phyloP scores from a whole-genome alignment of 1,139 yeast species.

The Candida gigantensis region DNA sequence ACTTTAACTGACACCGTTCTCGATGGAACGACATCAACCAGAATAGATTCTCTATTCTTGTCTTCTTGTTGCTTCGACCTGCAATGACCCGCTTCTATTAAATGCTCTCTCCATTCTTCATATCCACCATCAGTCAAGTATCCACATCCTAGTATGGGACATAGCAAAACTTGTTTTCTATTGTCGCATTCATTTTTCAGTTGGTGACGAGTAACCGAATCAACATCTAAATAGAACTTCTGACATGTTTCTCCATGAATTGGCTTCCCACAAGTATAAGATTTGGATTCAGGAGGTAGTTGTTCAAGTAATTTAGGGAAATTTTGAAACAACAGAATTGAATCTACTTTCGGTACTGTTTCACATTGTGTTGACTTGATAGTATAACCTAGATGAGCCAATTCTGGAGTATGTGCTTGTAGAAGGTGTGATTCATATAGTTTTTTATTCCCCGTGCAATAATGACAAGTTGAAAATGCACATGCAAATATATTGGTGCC shows the following conservation, averaged over 20 bases:
- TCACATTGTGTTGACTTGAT: conserved; percentile 15
- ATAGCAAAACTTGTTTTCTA: conserved; percentile 33
- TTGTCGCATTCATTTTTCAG: conserved; percentile 23
- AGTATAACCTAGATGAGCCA: conserved; percentile 37
- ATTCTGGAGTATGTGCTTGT: conserved; percentile 24
- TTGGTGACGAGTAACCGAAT: conserved; percentile 25
- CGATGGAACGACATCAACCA: not conserved
- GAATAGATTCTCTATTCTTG: not conserved
- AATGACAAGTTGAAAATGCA: conserved; percentile 32
- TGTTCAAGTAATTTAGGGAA: conserved; percentile 31
- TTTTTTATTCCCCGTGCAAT: conserved; percentile 33
- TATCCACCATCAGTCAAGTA: conserved; percentile 42
- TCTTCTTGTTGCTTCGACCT: not conserved
- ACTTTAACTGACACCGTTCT: conserved; percentile 3
- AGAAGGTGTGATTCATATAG: conserved; percentile 35
- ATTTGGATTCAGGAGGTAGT: conserved; percentile 26
- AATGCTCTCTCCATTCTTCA: conserved; percentile 34
- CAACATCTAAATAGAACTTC: conserved; percentile 15
- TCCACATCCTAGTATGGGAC: conserved; percentile 47
- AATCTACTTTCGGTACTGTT: conserved; percentile 11
- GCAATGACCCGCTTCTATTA: conserved; percentile 14
- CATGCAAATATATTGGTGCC: conserved; percentile 23
- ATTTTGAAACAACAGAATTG: conserved; percentile 17
- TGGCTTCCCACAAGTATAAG: conserved; percentile 18
- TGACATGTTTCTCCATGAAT: conserved; percentile 15